A percentile compares a stretch with the other conserved stretches of the same genome.
Conservation (phyloP, 345 rosid genomes). For the Clarkia xantiana region DNA sequence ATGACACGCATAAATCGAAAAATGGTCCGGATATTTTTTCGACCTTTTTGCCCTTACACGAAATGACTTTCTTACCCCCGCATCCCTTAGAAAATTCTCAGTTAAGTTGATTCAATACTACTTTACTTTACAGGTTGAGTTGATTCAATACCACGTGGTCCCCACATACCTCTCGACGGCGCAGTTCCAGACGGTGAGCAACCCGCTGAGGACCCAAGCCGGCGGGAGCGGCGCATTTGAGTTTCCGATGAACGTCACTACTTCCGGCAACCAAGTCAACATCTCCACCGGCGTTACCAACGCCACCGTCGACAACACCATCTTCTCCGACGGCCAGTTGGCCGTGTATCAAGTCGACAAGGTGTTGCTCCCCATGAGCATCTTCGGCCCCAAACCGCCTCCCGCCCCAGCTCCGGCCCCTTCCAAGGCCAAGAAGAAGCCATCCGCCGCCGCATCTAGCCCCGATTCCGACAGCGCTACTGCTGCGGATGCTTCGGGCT, state of each 20-base stretch:
- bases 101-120: background rate
- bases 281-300: slow-evolving; percentile 27
- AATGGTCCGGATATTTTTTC: too few relatives aligned
- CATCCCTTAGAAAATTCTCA: background rate
- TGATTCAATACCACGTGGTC: slow-evolving; percentile 27
- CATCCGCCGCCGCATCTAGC: slow-evolving; percentile 5
- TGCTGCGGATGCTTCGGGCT: slow-evolving; percentile 16
- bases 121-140: slow-evolving; percentile 9
- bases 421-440: slow-evolving; percentile 18
- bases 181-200: slow-evolving; percentile 32
- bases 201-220: slow-evolving; percentile 28
- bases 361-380: slow-evolving; percentile 31
- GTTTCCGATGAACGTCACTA: slow-evolving; percentile 21
- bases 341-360: slow-evolving; percentile 31
- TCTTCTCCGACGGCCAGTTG: slow-evolving; percentile 24
- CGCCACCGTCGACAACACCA: slow-evolving; percentile 21
- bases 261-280: slow-evolving; percentile 23
- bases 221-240: slow-evolving; percentile 17
- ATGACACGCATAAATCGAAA: too few relatives aligned
- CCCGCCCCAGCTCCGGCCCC: slow-evolving; percentile 38
- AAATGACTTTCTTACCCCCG: background rate
- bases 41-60: too few relatives aligned
- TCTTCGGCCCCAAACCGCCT: slow-evolving; percentile 32
- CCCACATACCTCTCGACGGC: slow-evolving; percentile 17
- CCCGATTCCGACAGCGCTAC: slow-evolving; percentile 1